Evolutionary conservation across 352 stramenopile genomes (phyloP).

Genomic region (Phytophthora litchii): DNA sequence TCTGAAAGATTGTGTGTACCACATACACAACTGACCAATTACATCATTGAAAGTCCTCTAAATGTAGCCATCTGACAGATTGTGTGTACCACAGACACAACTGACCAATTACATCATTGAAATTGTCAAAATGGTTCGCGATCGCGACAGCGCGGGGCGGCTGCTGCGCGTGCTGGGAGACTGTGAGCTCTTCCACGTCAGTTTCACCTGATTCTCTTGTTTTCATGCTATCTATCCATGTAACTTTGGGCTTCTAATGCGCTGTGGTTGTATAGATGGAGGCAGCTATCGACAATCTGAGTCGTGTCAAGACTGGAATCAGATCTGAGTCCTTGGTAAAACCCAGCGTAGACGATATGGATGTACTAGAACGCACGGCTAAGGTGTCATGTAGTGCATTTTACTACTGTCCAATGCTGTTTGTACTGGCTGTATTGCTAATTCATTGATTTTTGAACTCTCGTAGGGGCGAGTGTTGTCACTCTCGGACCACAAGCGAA

Average conservation of each 20-base stretch:
- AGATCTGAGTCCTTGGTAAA: conserved; percentile 30
- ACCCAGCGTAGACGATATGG: conserved; percentile 6
- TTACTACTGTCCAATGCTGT: not conserved
- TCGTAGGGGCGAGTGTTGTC: conserved; percentile 36
- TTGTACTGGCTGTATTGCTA: conserved; percentile 1
- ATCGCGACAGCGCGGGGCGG: conserved; percentile 39
- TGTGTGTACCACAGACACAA: conserved; percentile 3
- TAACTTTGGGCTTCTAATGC: conserved; percentile 2
- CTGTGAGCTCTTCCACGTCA: conserved; percentile 53
- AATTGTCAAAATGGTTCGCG: conserved; percentile 15
- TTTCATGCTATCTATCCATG: not conserved
- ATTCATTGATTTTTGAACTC: conserved; percentile 8
- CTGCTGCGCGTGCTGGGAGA: conserved; percentile 48
- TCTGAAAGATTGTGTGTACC: conserved; percentile 1
- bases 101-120: not conserved
- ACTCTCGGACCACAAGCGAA: conserved; percentile 64
- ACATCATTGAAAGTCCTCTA: too few species aligned
- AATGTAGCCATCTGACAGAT: conserved; percentile 1
- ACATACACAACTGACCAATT: not conserved
- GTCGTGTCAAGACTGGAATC: conserved; percentile 9
- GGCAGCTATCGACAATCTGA: conserved; percentile 36
- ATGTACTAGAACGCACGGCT: conserved; percentile 15
- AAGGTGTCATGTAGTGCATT: conserved; percentile 18
- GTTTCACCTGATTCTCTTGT: not conserved
- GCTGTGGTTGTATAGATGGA: conserved; percentile 39